Conservation (phyloP, 768 basidiomycete genomes). For the Mycena belliarum region DNA sequence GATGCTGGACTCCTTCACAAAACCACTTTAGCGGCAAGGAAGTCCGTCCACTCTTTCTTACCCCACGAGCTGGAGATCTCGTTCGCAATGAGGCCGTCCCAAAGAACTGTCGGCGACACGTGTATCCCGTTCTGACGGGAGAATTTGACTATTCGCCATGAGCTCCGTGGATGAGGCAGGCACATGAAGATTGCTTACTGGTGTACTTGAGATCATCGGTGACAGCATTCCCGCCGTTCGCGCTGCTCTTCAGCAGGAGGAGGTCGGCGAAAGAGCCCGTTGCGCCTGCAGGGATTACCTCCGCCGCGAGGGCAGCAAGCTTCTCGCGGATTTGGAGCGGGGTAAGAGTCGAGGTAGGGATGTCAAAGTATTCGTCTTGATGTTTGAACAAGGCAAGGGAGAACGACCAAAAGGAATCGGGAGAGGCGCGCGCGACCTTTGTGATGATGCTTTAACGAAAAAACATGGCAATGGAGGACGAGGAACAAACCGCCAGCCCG, state of each 20-base stretch:
- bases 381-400: conserved; percentile 68
- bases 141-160: conserved; percentile 68
- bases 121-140: conserved; percentile 91
- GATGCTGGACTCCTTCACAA: conserved; percentile 26
- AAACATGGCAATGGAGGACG: neutral
- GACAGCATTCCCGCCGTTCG: conserved; percentile 81
- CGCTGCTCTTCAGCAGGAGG: conserved; percentile 57
- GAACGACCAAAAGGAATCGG: conserved; percentile 81
- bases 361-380: conserved; percentile 81
- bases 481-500: conserved; percentile 63
- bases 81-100: conserved; percentile 72
- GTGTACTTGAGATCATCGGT: conserved; percentile 88
- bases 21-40: conserved; percentile 59
- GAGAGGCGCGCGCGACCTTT: conserved; percentile 71
- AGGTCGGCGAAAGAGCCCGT: conserved; percentile 60
- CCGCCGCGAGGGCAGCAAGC: conserved; percentile 59
- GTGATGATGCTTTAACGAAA: neutral
- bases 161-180: neutral
- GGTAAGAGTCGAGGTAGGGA: conserved; percentile 65
- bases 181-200: conserved; percentile 43
- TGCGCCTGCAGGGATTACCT: conserved; percentile 51
- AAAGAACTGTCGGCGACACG: conserved; percentile 81
- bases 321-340: conserved; percentile 74
- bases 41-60: conserved; percentile 78
- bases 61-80: conserved; percentile 85